Conservation (phyloP, 129 eudicot species). For the Daucus carota region DH1_v3.0 NC_030388.2:25750001-25750500, state of each 20-base stretch:
- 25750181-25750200: not conserved
- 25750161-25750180: not conserved
- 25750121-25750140: not conserved
- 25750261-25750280: not conserved
- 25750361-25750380: constrained; percentile 81
- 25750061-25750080: not conserved
- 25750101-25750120: not conserved
- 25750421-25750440: constrained; percentile 63
- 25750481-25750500: not conserved
- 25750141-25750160: not conserved
- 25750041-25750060: not conserved
- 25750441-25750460: constrained; percentile 13
- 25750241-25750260: not conserved
- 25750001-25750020: not conserved
- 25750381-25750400: constrained; percentile 85
- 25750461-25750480: not conserved
- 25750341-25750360: constrained; percentile 76
- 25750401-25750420: constrained; percentile 92
- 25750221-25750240: constrained; percentile 1
- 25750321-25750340: constrained; percentile 27
- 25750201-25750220: not conserved
- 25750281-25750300: not conserved
- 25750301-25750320: not conserved
- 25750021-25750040: not conserved
- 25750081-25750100: not conserved